A percentile compares a stretch with the other conserved stretches of the same genome.
phyloP scores from a whole-genome alignment of 78 protist species.

The Dictyostelium discoideum region DNA sequence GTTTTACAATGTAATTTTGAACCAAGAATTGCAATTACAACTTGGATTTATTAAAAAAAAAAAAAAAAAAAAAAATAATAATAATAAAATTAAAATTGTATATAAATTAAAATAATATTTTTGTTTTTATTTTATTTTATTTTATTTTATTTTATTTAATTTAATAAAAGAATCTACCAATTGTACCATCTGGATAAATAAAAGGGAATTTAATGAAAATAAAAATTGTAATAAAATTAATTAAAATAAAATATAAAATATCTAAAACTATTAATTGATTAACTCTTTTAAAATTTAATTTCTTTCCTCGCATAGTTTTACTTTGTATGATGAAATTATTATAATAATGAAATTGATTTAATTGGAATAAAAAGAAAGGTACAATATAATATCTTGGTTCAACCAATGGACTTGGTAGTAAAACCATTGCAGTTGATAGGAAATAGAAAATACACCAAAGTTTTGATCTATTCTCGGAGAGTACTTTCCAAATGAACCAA shows the following conservation, averaged over 20 bases:
- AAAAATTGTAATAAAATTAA: constrained; percentile 19
- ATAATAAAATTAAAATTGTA: no score
- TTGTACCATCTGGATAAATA: constrained; percentile 49
- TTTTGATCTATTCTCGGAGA: neutral
- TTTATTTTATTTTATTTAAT: neutral
- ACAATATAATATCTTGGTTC: constrained; percentile 59
- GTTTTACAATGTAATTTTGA: constrained; percentile 32
- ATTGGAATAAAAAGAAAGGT: constrained; percentile 57
- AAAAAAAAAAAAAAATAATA: neutral
- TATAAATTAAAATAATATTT: no score
- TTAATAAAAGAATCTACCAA: constrained; percentile 68
- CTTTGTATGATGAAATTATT: neutral
- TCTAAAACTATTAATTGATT: neutral
- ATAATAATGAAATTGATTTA: neutral
- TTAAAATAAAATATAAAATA: neutral
- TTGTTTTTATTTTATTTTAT: no score
- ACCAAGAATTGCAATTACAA: constrained; percentile 59
- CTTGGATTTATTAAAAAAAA: constrained; percentile 61
- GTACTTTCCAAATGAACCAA: neutral
- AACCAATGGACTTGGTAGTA: constrained; percentile 57
- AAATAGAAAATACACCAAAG: constrained; percentile 28
- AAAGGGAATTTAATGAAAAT: constrained; percentile 56
- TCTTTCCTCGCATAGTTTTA: neutral
- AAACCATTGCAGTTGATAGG: neutral
- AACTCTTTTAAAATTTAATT: neutral